Evolutionary conservation across 345 rosid genomes (phyloP).

Genomic region (Mallotus nudiflorus): DNA sequence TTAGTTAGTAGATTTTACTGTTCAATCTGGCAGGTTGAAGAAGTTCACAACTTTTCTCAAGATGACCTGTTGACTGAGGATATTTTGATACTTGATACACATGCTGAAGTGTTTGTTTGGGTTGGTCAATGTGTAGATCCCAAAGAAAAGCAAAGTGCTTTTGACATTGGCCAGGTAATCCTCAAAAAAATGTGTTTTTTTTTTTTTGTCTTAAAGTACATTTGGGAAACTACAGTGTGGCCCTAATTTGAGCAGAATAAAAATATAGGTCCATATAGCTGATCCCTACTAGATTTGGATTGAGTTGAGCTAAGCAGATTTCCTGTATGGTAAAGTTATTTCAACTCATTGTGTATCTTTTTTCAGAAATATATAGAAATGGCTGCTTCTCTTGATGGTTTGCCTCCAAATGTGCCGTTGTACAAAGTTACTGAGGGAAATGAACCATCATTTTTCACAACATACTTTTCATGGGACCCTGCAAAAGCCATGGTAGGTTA

Average conservation of each 20-base stretch:
- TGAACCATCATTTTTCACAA: constrained; percentile 92
- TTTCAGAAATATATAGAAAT: constrained; percentile 76
- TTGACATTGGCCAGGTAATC: constrained; percentile 91
- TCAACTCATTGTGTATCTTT: constrained; percentile 26
- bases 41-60: constrained; percentile 87
- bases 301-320: constrained; percentile 3
- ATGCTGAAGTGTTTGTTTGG: constrained; percentile 97
- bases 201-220: background rate
- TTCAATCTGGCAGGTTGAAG: constrained; percentile 69
- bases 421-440: constrained; percentile 94
- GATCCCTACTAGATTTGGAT: background rate
- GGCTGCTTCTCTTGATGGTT: constrained; percentile 82
- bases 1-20: constrained; percentile 19
- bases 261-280: background rate
- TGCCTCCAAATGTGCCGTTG: constrained; percentile 78
- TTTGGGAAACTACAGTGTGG: no score
- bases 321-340: constrained; percentile 5
- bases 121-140: constrained; percentile 84
- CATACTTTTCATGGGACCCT: constrained; percentile 87
- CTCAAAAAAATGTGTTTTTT: constrained; percentile 14
- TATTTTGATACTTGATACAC: constrained; percentile 84
- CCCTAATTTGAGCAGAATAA: background rate
- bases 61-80: constrained; percentile 97
- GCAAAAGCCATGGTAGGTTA: constrained; percentile 72
- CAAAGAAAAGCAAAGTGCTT: constrained; percentile 85